Evolutionary conservation across 2,329 filamentous ascomycete genomes (phyloP), one percentile per base, ranked within the genome.

Genomic region (Ascochyta koolunga): DNA sequence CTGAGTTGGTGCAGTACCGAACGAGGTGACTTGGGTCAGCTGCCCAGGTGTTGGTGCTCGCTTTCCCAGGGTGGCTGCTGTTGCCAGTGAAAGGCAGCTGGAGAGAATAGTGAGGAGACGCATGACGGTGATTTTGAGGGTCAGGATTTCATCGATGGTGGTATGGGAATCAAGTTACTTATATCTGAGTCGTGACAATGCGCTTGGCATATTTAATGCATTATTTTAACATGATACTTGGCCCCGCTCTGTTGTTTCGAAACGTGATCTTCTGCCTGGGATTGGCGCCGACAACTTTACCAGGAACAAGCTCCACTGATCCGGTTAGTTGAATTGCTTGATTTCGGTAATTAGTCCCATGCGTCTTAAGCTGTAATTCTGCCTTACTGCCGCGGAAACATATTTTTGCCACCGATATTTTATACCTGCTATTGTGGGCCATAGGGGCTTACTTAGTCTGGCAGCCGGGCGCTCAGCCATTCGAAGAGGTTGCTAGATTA

Each of bases 1-100:
- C 25, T 80, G 62, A 21, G 78, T 80, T 10, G 79, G 76, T 48
- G 83, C 83, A 15, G 35, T 67, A 2, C 78, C 78, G 41, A 78
- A 81, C 44, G 69, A 65, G 4, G 72, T 73, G 40, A 82, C 75
- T 47, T 78, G 70, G 10, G 67, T 66, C 18, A 79, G 64, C 4
- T 50, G 48, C 35, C 67, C 68, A 5, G 67, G 68, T 18, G 66
- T 69, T 10, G 57, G 55, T 19, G 68, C 67, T 33, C 68, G 67
- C 49, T 64, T 65, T 32, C 43, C 56, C 5, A 71, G 35, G 4
- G 67, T 59, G 11, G 61, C 60, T 13, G 67, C 65, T 8, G 62
- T 49, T 15, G 62, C 65, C 11, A 66, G 44, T 15, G 65, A 65
- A 2, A 71, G 51, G 41, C 24, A 61, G 54, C 48, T 62, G 2